phyloP scores from a whole-genome alignment of 768 basidiomycete genomes.

The Kwoniella mangroviensis region DNA sequence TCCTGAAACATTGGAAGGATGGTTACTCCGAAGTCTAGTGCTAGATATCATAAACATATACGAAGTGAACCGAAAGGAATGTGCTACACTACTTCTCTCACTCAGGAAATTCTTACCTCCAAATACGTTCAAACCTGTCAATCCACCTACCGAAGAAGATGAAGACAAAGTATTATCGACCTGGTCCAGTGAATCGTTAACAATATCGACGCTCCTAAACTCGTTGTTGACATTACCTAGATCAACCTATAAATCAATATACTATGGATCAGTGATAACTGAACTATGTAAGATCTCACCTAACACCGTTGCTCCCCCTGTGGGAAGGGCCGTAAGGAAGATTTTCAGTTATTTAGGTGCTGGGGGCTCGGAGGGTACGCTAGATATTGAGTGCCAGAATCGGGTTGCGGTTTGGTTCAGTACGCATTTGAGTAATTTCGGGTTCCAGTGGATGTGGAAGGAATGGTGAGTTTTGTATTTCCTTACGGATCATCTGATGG shows the following conservation, averaged over 20 bases:
- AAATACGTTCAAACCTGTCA: slow-evolving; percentile 83
- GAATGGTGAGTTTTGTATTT: slow-evolving; percentile 73
- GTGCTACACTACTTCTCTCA: slow-evolving; percentile 81
- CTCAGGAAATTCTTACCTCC: slow-evolving; percentile 79
- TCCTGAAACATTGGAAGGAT: slow-evolving; percentile 74
- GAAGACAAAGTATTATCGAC: slow-evolving; percentile 64
- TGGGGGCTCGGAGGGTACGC: slow-evolving; percentile 62
- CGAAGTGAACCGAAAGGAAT: slow-evolving; percentile 95
- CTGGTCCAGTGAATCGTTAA: slow-evolving; percentile 85
- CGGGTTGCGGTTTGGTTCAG: slow-evolving; percentile 94
- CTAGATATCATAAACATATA: slow-evolving; percentile 83
- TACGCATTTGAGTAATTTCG: slow-evolving; percentile 95
- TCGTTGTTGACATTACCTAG: slow-evolving; percentile 77
- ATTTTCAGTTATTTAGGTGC: slow-evolving; percentile 73
- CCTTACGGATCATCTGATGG: too few species aligned
- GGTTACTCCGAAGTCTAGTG: slow-evolving; percentile 74
- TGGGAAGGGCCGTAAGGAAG: slow-evolving; percentile 91
- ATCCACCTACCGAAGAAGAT: slow-evolving; percentile 63
- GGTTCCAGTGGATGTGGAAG: slow-evolving; percentile 98
- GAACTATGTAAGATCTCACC: slow-evolving; percentile 96
- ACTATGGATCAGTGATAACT: slow-evolving; percentile 84
- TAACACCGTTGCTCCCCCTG: slow-evolving; percentile 87
- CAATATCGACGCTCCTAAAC: slow-evolving; percentile 82
- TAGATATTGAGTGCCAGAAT: slow-evolving; percentile 81
- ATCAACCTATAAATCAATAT: slow-evolving; percentile 75